Evolutionary conservation across 352 stramenopile species (phyloP), one percentile per base, ranked within the genome.

Genomic region (Pythium rishiriense): DNA sequence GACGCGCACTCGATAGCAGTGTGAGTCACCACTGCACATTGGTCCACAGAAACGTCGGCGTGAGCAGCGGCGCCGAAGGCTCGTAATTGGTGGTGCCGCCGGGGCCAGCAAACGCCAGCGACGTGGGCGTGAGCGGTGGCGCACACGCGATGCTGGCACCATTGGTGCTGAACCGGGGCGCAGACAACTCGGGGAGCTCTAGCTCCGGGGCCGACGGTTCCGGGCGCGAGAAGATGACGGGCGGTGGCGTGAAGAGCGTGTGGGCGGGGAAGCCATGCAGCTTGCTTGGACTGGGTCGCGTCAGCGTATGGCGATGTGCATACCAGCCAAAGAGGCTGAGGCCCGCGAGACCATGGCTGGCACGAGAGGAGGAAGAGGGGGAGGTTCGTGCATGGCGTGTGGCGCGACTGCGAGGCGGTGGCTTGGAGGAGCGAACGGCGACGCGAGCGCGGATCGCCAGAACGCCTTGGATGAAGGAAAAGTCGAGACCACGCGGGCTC

Each of bases 311-410:
- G n/a, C 51, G 39, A 29, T 58, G 51, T 33, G 39, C 15, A 5
- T 21, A 33, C 51, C 51, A 58, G 17, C 51, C 51, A 45, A 58
- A 58, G 10, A 58, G 51, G n/a, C 22, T 35, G 39, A 58, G 51
- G 6, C 17, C 9, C 15, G 14, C 5, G 3, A n/a, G 9, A 8
- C 6, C 37, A 43, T 39, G 33, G 33, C 8, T 39, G 33, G 8
- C 14, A 14, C 14, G 33, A 14, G 33, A 39, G 33, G 37, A 15
- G 37, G 48, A 22, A 37, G 29, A 41, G 26, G 48, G 26, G 25
- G 48, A 4, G 26, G 48, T 14, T 55, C 17, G 48, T 35, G 10
- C 26, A 55, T 55, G 22, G 48, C 29, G 48, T 19, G 22, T 55
- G 24, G 48, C 28, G 24, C 25, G 48, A 22, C 19, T 41, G 48